Evolutionary conservation across 768 basidiomycete genomes (phyloP).

Genomic region (Holtermannia corniformis): DNA sequence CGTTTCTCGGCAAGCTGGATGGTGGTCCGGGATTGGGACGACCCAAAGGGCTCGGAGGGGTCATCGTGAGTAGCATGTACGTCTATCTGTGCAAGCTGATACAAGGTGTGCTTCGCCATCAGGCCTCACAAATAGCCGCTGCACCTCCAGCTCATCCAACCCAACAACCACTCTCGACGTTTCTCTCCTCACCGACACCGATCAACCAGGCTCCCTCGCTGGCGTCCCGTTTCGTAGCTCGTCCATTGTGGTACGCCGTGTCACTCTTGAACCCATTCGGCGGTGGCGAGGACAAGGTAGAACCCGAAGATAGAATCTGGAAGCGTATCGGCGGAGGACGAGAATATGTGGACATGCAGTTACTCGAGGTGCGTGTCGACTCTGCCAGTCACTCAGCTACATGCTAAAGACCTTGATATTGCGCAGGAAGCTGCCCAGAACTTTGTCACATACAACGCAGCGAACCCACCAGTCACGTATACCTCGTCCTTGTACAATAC

Average conservation of each 20-base stretch:
- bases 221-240: constrained; percentile 28
- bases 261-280: constrained; percentile 38
- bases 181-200: constrained; percentile 27
- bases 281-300: constrained; percentile 13
- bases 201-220: constrained; percentile 25
- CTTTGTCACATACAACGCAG: constrained; percentile 16
- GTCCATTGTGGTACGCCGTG: constrained; percentile 41
- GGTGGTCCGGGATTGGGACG: constrained; percentile 17
- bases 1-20: constrained; percentile 22
- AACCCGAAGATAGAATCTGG: constrained; percentile 32
- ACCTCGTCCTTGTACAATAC: constrained; percentile 19
- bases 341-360: constrained; percentile 35
- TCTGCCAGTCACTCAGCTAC: background rate
- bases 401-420: background rate
- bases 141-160: constrained; percentile 11
- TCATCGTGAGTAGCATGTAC: constrained; percentile 24
- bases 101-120: background rate
- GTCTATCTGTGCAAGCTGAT: background rate
- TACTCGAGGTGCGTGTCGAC: constrained; percentile 35
- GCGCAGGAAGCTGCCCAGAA: constrained; percentile 26
- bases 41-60: constrained; percentile 38
- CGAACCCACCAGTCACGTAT: constrained; percentile 25
- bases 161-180: constrained; percentile 24
- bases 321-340: constrained; percentile 24
- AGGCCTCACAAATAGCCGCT: constrained; percentile 19